Evolutionary conservation across 2,329 filamentous ascomycete genomes (phyloP).

Genomic region (Pseudofabraea citricarpa): DNA sequence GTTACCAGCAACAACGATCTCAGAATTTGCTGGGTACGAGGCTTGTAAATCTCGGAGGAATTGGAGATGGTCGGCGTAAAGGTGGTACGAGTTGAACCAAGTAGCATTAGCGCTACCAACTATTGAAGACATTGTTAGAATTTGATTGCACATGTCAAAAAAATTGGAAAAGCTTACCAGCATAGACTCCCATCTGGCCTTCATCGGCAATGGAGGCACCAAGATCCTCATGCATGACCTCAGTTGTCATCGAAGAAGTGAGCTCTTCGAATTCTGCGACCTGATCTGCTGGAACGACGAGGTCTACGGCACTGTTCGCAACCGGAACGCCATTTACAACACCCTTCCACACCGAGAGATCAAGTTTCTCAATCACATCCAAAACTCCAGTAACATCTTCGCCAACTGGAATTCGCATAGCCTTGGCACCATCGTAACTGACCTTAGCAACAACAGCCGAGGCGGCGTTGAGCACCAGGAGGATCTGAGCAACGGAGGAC

Average conservation of each 20-base stretch:
- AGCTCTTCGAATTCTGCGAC: slow-evolving; percentile 33
- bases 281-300: slow-evolving; percentile 35
- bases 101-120: slow-evolving; percentile 27
- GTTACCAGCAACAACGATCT: slow-evolving; percentile 43
- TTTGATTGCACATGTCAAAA: slow-evolving; percentile 4
- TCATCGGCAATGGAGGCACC: slow-evolving; percentile 37
- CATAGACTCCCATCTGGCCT: slow-evolving; percentile 12
- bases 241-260: slow-evolving; percentile 24
- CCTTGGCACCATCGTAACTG: slow-evolving; percentile 36
- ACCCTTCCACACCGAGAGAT: slow-evolving; percentile 33
- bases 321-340: slow-evolving; percentile 15
- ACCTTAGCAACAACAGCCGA: slow-evolving; percentile 14
- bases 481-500: not conserved
- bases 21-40: slow-evolving; percentile 39
- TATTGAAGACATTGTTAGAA: slow-evolving; percentile 9
- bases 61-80: slow-evolving; percentile 45
- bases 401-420: slow-evolving; percentile 32
- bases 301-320: slow-evolving; percentile 31
- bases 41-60: slow-evolving; percentile 43
- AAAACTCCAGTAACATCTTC: slow-evolving; percentile 28
- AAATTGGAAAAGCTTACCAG: slow-evolving; percentile 2
- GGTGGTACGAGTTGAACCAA: slow-evolving; percentile 51
- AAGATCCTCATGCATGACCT: slow-evolving; percentile 38
- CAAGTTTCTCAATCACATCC: slow-evolving; percentile 29
- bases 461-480: not conserved